phyloP scores from a whole-genome alignment of 2,329 filamentous ascomycete genomes.

The Metarhizium guizhouense region DNA sequence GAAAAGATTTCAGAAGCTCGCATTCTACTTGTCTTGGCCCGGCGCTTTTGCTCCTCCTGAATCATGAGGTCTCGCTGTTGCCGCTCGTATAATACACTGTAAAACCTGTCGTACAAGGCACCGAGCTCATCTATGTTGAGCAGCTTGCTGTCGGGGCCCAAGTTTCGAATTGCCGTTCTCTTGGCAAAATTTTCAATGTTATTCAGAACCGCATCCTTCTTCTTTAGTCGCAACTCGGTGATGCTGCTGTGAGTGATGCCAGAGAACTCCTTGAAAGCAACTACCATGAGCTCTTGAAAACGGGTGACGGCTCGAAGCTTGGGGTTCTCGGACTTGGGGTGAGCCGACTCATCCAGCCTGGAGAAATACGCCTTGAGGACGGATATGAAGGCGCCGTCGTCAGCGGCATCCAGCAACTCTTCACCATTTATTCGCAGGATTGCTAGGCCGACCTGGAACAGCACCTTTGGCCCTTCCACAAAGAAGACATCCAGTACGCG shows the following conservation, averaged over 20 bases:
- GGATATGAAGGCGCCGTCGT: constrained; percentile 95
- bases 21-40: constrained; percentile 48
- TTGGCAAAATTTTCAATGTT: constrained; percentile 98
- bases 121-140: constrained; percentile 78
- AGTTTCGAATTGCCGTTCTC: constrained; percentile 88
- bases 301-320: constrained; percentile 89
- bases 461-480: constrained; percentile 90
- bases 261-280: constrained; percentile 96
- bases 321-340: constrained; percentile 89
- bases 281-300: constrained; percentile 98
- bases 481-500: constrained; percentile 97
- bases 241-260: constrained; percentile 91
- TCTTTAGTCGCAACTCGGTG: constrained; percentile 78
- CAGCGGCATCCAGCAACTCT: constrained; percentile 82
- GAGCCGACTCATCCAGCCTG: constrained; percentile 86
- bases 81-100: constrained; percentile 81
- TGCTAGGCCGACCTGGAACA: constrained; percentile 95
- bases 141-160: constrained; percentile 92
- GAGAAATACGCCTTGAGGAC: constrained; percentile 93
- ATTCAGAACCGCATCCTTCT: constrained; percentile 88
- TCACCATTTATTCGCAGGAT: constrained; percentile 96
- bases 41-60: constrained; percentile 63
- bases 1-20: constrained; percentile 28
- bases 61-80: constrained; percentile 74
- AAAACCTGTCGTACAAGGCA: constrained; percentile 89